Conservation (phyloP, 2,329 filamentous ascomycete genomes). For the Microcera coccophila region DNA sequence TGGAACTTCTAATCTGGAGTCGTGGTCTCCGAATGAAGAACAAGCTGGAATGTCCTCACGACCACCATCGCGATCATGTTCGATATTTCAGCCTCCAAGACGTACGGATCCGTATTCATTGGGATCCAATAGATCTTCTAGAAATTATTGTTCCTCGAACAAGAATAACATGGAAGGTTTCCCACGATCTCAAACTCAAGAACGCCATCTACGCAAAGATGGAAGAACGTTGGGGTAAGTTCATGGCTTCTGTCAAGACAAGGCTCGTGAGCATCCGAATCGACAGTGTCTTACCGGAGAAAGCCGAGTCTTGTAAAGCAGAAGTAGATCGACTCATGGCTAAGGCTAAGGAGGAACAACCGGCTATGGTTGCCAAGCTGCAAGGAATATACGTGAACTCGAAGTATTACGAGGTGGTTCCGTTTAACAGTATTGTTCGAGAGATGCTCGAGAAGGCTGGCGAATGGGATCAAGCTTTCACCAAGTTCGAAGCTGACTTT, state of each 20-base stretch:
- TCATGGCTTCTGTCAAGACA: constrained; percentile 81
- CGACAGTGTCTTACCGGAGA: constrained; percentile 85
- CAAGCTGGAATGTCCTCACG: constrained; percentile 73
- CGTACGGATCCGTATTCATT: constrained; percentile 82
- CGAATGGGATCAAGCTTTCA: constrained; percentile 88
- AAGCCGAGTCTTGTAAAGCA: constrained; percentile 72
- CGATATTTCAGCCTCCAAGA: constrained; percentile 89
- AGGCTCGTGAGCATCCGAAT: constrained; percentile 85
- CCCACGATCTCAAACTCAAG: constrained; percentile 85
- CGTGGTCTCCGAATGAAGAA: constrained; percentile 71
- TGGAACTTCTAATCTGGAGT: constrained; percentile 97
- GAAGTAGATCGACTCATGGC: constrained; percentile 77
- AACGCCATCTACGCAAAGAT: constrained; percentile 84
- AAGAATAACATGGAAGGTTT: constrained; percentile 95
- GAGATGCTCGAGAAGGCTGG: constrained; percentile 90
- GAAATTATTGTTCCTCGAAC: constrained; percentile 91
- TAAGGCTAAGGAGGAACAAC: constrained; percentile 80
- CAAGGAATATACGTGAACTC: constrained; percentile 90
- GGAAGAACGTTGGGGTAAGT: constrained; percentile 77
- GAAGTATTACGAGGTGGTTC: constrained; percentile 95
- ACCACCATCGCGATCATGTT: constrained; percentile 87
- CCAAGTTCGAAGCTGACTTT: constrained; percentile 87
- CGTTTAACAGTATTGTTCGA: constrained; percentile 81
- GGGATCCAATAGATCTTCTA: constrained; percentile 85
- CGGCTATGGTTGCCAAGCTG: constrained; percentile 67